Conservation (phyloP, 1,284 basidiomycete genomes). For the Apiotrichum gamsii region DNA sequence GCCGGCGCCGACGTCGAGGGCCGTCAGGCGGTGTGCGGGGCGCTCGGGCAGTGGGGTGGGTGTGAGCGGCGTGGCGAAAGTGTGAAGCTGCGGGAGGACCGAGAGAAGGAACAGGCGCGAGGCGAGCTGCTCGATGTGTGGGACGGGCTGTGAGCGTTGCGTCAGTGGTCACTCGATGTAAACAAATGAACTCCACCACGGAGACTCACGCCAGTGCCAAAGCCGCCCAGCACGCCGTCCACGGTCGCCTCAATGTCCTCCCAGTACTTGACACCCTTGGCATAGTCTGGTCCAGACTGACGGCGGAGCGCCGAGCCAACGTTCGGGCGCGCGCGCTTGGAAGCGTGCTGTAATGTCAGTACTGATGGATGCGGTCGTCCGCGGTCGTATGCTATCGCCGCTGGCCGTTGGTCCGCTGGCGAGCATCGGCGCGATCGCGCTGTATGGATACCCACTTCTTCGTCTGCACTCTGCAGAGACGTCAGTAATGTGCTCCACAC, state of each 20-base stretch:
- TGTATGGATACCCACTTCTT: no score
- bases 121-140: slow-evolving; percentile 77
- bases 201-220: slow-evolving; percentile 44
- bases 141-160: slow-evolving; percentile 60
- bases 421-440: background rate
- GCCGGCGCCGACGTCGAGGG: slow-evolving; percentile 79
- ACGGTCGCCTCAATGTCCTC: slow-evolving; percentile 45
- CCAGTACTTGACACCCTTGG: slow-evolving; percentile 51
- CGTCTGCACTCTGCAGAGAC: no score
- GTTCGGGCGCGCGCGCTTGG: slow-evolving; percentile 21
- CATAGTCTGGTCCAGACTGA: slow-evolving; percentile 40
- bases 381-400: no score
- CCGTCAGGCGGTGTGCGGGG: slow-evolving; percentile 54
- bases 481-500: no score
- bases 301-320: slow-evolving; percentile 30
- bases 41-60: slow-evolving; percentile 16
- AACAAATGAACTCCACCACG: no score
- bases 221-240: slow-evolving; percentile 50
- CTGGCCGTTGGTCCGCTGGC: no score
- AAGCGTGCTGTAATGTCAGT: slow-evolving; percentile 9
- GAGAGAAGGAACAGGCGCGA: slow-evolving; percentile 78
- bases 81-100: slow-evolving; percentile 68
- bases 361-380: background rate
- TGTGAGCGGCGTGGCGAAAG: slow-evolving; percentile 61
- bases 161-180: background rate